Evolutionary conservation across 768 basidiomycete species (phyloP), one percentile per base, ranked within the genome.

Genomic region (Lactarius trivialis): DNA sequence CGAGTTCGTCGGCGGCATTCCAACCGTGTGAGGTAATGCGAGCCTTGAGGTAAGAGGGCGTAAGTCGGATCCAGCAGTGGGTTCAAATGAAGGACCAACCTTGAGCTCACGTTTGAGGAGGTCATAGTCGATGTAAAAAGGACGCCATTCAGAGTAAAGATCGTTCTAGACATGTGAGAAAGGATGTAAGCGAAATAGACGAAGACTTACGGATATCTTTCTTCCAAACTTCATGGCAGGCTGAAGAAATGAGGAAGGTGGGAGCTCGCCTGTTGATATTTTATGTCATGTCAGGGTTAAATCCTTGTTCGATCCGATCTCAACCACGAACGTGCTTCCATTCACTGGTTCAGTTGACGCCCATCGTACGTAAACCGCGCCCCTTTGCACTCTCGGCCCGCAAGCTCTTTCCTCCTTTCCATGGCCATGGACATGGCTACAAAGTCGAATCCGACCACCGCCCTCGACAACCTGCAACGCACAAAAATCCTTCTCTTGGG

Each of bases 101-200:
- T 98, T 97, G 67, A 98, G 84, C 67, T 91, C 88, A 58, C 90
- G 89, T 75, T 98, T 98, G 49, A 98, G 79, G 8, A 80, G 78
- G 69, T 89, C 91, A 70, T 98, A 98, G 75, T 94, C 84, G 60
- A 98, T 81, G 71, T 98, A 98, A 69, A 86, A 89, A 2, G 88
- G 88, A 21, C 85, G 81, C 94, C 94, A 97, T 80, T 93, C 94
- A 67, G 80, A 82, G 74, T 95, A 97, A 45, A 93, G 80, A 69
- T 89, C 88, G 54, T 83, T 84, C 91, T 94, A 70, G 19, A 32
- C n/a, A 52, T 37, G 26, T 6, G 8, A 21, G 19, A 24, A 7
- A 28, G 52, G 61, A 68, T 51, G 60, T 37, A 60, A 54, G 50
- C 54, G 39, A 48, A 56, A 54, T 39, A 21, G 49, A 24, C 37